Percentiles rank a stretch among this genome's conserved stretches.
Evolutionary conservation across 108 stramenopile species (phyloP).

Genomic region (Cyclostephanos invisitatus): DNA sequence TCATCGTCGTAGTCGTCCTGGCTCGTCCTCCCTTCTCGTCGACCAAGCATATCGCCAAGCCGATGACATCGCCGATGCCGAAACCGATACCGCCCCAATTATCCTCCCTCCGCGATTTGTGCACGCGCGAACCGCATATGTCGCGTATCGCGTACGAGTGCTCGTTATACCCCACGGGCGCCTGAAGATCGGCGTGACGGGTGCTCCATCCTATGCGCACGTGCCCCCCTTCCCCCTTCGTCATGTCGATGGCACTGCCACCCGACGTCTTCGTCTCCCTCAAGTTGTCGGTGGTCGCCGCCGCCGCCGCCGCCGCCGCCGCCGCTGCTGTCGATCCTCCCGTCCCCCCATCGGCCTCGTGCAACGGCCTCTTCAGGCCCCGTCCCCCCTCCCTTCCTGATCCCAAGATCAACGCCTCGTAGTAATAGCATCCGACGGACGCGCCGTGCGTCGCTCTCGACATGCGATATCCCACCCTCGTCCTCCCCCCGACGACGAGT

Average conservation of each 20-base stretch:
- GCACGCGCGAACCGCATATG: constrained; percentile 74
- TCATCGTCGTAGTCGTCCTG: constrained; percentile 4
- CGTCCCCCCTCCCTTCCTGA: constrained; percentile 33
- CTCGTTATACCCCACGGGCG: constrained; percentile 95
- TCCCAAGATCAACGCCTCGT: constrained; percentile 62
- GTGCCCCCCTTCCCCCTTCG: constrained; percentile 41
- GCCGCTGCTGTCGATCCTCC: constrained; percentile 5
- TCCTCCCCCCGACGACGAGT: constrained; percentile 58
- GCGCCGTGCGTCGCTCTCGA: constrained; percentile 78
- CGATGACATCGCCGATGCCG: constrained; percentile 91
- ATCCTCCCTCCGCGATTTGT: constrained; percentile 73
- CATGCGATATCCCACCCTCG: constrained; percentile 90
- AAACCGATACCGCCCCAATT: constrained; percentile 76
- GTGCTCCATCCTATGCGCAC: constrained; percentile 87
- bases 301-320: constrained; percentile 3
- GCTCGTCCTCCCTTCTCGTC: constrained; percentile 15
- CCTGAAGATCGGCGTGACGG: constrained; percentile 89
- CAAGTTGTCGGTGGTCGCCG: not conserved
- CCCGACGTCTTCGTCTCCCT: not conserved
- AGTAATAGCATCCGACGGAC: constrained; percentile 57
- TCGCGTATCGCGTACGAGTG: constrained; percentile 92
- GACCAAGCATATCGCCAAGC: constrained; percentile 78
- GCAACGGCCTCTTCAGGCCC: constrained; percentile 53
- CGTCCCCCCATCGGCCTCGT: constrained; percentile 7
- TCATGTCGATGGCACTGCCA: not conserved